phyloP scores from a whole-genome alignment of 2,329 filamentous ascomycete genomes.

The Volutella citrinella region DNA sequence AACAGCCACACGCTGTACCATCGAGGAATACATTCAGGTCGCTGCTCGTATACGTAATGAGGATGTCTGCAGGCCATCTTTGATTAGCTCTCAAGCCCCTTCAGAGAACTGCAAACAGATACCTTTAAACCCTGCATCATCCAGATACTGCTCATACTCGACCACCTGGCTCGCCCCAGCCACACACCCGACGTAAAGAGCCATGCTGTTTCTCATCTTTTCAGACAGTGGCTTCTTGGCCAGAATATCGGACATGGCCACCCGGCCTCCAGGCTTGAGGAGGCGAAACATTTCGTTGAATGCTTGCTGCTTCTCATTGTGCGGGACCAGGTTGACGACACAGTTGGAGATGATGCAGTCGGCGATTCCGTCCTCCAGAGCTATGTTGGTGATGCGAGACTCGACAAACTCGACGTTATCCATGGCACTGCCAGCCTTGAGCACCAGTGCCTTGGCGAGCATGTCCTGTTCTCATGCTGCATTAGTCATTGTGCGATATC shows the following conservation, averaged over 20 bases:
- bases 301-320: conserved; percentile 47
- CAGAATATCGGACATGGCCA: conserved; percentile 60
- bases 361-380: conserved; percentile 27
- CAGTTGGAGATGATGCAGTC: conserved; percentile 64
- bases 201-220: conserved; percentile 45
- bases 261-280: conserved; percentile 53
- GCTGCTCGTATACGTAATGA: conserved; percentile 42
- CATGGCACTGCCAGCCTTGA: conserved; percentile 35
- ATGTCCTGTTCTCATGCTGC: conserved; percentile 45
- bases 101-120: conserved; percentile 11
- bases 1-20: conserved; percentile 21
- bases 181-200: conserved; percentile 59
- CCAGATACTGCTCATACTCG: conserved; percentile 51
- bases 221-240: conserved; percentile 46
- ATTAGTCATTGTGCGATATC: background rate
- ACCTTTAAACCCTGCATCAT: conserved; percentile 49
- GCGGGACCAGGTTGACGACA: conserved; percentile 57
- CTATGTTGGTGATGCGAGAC: conserved; percentile 47
- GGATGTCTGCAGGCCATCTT: conserved; percentile 30
- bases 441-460: conserved; percentile 47
- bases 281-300: conserved; percentile 59
- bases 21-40: conserved; percentile 48
- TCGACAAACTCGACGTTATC: conserved; percentile 51
- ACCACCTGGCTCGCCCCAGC: conserved; percentile 51
- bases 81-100: background rate